Evolutionary conservation across 164 flowering plant genomes (phyloP).

Genomic region (Piper betle): DNA sequence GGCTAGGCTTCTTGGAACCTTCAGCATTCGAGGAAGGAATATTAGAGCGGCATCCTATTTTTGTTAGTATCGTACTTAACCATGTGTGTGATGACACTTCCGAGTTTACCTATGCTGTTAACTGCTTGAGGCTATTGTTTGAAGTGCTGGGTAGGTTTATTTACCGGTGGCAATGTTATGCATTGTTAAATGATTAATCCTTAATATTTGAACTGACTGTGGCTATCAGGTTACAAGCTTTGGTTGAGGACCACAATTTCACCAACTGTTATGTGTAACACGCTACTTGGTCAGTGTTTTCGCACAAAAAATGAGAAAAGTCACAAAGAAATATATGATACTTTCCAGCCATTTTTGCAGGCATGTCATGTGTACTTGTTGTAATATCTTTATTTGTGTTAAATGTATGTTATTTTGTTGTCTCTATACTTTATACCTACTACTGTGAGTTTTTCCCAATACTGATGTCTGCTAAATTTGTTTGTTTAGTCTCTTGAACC

Average conservation of each 20-base stretch:
- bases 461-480: slow-evolving; percentile 1
- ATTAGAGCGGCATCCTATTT: slow-evolving; percentile 69
- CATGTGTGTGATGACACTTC: slow-evolving; percentile 79
- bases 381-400: not conserved
- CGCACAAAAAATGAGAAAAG: slow-evolving; percentile 89
- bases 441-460: not conserved
- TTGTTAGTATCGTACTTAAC: slow-evolving; percentile 79
- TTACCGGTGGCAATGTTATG: slow-evolving; percentile 2
- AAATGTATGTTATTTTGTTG: too few species aligned
- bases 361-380: slow-evolving; percentile 22
- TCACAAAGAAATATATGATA: slow-evolving; percentile 96
- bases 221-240: slow-evolving; percentile 63
- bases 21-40: slow-evolving; percentile 92
- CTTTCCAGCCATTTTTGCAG: slow-evolving; percentile 87
- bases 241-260: slow-evolving; percentile 86
- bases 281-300: slow-evolving; percentile 87
- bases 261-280: slow-evolving; percentile 89
- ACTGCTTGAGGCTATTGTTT: slow-evolving; percentile 68
- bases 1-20: slow-evolving; percentile 86
- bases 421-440: too few species aligned
- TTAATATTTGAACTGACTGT: slow-evolving; percentile 1
- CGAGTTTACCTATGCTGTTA: slow-evolving; percentile 79
- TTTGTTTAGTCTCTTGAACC: slow-evolving; percentile 78
- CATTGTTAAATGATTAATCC: not conserved
- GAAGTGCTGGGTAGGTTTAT: slow-evolving; percentile 72